These are phyloP conservation scores for Xanthoparmelia taractica DNA, from an alignment of 495 filamentous ascomycete species.

Conservation along the genomic window DNA sequence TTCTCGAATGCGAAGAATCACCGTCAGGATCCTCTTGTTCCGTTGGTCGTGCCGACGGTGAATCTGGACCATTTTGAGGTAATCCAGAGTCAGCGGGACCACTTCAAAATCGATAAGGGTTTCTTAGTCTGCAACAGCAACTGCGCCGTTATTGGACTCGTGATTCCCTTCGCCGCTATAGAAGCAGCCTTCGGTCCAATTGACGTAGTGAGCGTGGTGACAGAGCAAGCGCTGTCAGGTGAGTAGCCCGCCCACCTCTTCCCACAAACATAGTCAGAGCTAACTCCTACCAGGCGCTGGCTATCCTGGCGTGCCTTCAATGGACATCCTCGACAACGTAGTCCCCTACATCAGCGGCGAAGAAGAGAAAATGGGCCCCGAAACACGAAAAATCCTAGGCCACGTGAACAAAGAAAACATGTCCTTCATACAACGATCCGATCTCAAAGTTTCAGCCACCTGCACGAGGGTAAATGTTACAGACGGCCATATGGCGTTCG, in stretches of 20 bases:
- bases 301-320: slow-evolving; percentile 75
- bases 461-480: slow-evolving; percentile 79
- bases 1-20: slow-evolving; percentile 91
- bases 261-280: not conserved
- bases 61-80: slow-evolving; percentile 71
- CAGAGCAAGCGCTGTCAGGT: slow-evolving; percentile 72
- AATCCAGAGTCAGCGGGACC: slow-evolving; percentile 65
- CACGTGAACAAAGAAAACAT: slow-evolving; percentile 54
- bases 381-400: slow-evolving; percentile 80
- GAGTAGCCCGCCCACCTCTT: not conserved
- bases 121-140: slow-evolving; percentile 88
- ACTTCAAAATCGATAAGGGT: slow-evolving; percentile 61
- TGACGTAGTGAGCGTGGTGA: slow-evolving; percentile 69
- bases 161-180: slow-evolving; percentile 80
- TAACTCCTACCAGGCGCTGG: slow-evolving; percentile 49
- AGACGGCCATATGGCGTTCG: slow-evolving; percentile 78
- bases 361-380: slow-evolving; percentile 80
- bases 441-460: slow-evolving; percentile 63
- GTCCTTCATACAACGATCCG: slow-evolving; percentile 55
- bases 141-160: slow-evolving; percentile 82
- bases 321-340: slow-evolving; percentile 71
- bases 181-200: slow-evolving; percentile 68
- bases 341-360: slow-evolving; percentile 82
- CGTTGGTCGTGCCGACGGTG: slow-evolving; percentile 77
- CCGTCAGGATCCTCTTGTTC: slow-evolving; percentile 73